These are phyloP conservation scores for Plasmopara halstedii DNA, from an alignment of 352 stramenopile genomes.

Conservation along the genomic window DNA sequence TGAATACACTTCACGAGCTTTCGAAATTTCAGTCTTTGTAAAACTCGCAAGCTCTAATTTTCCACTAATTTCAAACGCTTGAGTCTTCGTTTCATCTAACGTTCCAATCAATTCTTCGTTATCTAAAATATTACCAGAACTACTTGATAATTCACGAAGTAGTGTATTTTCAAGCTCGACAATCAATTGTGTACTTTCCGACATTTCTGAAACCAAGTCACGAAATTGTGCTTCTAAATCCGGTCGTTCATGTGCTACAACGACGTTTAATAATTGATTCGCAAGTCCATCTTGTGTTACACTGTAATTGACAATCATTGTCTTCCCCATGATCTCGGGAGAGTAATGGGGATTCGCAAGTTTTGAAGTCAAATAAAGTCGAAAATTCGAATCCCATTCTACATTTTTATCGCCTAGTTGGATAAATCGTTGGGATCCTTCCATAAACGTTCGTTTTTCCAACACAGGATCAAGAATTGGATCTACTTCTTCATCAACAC, in stretches of 20 bases:
- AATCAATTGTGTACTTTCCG: conserved; percentile 88
- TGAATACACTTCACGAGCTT: conserved; percentile 85
- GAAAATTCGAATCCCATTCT: conserved; percentile 91
- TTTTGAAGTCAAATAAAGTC: conserved; percentile 93
- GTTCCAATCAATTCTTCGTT: conserved; percentile 93
- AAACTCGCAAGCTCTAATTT: conserved; percentile 90
- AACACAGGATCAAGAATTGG: conserved; percentile 92
- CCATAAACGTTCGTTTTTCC: conserved; percentile 90
- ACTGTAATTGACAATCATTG: conserved; percentile 95
- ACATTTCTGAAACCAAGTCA: conserved; percentile 90
- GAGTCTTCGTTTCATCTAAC: conserved; percentile 93
- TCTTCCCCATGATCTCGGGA: conserved; percentile 94
- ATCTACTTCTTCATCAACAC: conserved; percentile 92
- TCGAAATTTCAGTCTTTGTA: conserved; percentile 93
- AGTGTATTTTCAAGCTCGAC: conserved; percentile 91
- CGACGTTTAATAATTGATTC: conserved; percentile 92
- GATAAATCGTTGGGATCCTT: conserved; percentile 87
- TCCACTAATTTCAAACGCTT: conserved; percentile 89
- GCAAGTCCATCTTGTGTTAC: conserved; percentile 89
- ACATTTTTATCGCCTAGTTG: conserved; percentile 92
- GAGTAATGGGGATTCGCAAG: conserved; percentile 92
- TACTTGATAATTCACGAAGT: conserved; percentile 85
- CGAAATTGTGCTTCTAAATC: conserved; percentile 92
- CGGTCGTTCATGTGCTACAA: conserved; percentile 88
- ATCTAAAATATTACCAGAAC: conserved; percentile 90